phyloP scores from a whole-genome alignment of 23 red algal species.

The Rhodosorus marinus region DNA sequence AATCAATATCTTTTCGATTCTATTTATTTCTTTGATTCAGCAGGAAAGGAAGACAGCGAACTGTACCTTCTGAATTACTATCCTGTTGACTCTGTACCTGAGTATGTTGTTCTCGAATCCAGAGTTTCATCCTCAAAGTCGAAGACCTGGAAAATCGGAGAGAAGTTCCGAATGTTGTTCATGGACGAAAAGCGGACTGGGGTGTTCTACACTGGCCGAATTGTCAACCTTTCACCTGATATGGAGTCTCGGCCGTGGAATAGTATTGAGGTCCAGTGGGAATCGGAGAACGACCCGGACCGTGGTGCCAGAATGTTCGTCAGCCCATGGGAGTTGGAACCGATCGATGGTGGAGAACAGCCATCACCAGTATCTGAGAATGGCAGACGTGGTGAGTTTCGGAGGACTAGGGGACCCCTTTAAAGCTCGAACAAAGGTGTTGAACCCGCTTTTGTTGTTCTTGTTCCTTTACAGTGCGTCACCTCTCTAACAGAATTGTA shows the following conservation, averaged over 20 bases:
- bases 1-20: too few relatives aligned
- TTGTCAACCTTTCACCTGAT: conserved; percentile 16
- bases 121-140: conserved; percentile 25
- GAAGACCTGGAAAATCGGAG: conserved; percentile 24
- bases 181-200: conserved; percentile 38
- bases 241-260: conserved; percentile 27
- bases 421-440: too few relatives aligned
- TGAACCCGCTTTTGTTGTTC: too few relatives aligned
- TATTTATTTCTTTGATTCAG: too few relatives aligned
- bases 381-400: too few relatives aligned
- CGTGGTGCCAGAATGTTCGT: conserved; percentile 20
- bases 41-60: too few relatives aligned
- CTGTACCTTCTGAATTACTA: conserved; percentile 18
- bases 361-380: too few relatives aligned
- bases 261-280: conserved; percentile 45
- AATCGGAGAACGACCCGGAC: conserved; percentile 32
- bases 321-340: conserved; percentile 50
- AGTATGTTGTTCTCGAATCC: conserved; percentile 49
- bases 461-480: too few relatives aligned
- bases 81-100: conserved; percentile 44
- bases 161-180: conserved; percentile 73
- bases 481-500: too few relatives aligned
- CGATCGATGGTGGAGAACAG: too few relatives aligned
- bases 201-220: conserved; percentile 35
- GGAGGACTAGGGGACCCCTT: too few relatives aligned